Percentiles rank a stretch among this genome's conserved stretches.
phyloP scores from a whole-genome alignment of 768 basidiomycete genomes.

The Amanita fuliginea region DNA sequence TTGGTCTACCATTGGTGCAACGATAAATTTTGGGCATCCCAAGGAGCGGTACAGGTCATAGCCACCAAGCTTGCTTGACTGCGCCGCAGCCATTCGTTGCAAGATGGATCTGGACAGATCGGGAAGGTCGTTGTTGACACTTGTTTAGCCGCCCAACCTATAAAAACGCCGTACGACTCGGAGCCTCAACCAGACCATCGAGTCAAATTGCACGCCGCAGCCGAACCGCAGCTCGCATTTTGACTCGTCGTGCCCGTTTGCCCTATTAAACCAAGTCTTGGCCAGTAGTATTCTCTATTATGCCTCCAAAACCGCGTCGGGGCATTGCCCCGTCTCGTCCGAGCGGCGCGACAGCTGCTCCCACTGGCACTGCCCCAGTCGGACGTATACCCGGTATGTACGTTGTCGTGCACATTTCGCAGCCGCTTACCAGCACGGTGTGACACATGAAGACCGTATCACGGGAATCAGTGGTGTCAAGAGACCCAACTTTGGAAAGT shows the following conservation, averaged over 20 bases:
- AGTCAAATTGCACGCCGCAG: too few relatives aligned
- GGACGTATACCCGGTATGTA: neutral
- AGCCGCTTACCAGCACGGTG: neutral
- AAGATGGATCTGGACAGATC: neutral
- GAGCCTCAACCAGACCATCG: too few relatives aligned
- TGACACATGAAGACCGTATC: conserved; percentile 15
- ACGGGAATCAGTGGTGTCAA: conserved; percentile 52
- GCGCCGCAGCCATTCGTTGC: neutral
- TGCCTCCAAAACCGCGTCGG: neutral
- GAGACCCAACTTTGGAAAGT: conserved; percentile 41
- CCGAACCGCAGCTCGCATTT: too few relatives aligned
- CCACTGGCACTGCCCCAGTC: neutral
- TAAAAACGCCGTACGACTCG: too few relatives aligned
- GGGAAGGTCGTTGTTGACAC: neutral
- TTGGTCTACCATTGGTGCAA: conserved; percentile 99
- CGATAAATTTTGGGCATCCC: conserved; percentile 79
- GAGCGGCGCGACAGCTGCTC: neutral
- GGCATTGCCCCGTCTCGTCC: neutral
- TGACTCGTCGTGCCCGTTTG: too few relatives aligned
- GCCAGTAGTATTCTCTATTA: neutral
- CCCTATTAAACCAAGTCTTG: too few relatives aligned
- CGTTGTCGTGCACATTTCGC: neutral
- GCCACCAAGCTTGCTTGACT: conserved; percentile 47
- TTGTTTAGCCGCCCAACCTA: neutral
- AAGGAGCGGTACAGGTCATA: conserved; percentile 80